Evolutionary conservation across 148 eudicot species (phyloP).

Genomic region (Oxyria digyna): DNA sequence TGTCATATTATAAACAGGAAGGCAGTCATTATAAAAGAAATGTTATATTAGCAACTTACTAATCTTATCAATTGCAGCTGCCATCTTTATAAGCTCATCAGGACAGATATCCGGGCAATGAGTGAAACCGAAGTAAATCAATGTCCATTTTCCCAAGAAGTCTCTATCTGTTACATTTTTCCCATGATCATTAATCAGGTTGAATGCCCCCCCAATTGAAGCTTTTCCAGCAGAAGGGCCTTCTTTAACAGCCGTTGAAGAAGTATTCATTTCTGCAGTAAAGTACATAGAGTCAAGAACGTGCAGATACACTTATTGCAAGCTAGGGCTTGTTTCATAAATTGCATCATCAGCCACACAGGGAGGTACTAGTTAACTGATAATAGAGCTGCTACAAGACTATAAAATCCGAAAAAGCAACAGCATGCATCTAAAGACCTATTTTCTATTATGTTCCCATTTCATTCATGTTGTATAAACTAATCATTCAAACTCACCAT

Average conservation of each 20-base stretch:
- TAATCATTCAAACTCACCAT: slow-evolving; percentile 37
- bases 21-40: not conserved
- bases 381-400: not conserved
- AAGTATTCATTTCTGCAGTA: slow-evolving; percentile 48
- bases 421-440: not conserved
- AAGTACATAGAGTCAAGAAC: not conserved
- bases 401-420: not conserved
- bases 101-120: slow-evolving; percentile 99
- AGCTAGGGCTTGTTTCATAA: not conserved
- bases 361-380: not conserved
- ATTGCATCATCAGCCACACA: not conserved
- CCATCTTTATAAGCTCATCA: slow-evolving; percentile 86
- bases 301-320: not conserved
- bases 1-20: not conserved
- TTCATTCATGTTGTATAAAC: not conserved
- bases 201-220: slow-evolving; percentile 90
- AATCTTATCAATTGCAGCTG: slow-evolving; percentile 80
- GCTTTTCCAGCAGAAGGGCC: slow-evolving; percentile 97
- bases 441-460: not conserved
- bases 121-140: slow-evolving; percentile 89
- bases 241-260: slow-evolving; percentile 65
- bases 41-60: slow-evolving; percentile 36
- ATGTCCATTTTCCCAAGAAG: slow-evolving; percentile 78
- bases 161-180: slow-evolving; percentile 62
- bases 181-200: slow-evolving; percentile 70